These are phyloP conservation scores for Chlorella sp. DNA, from an alignment of 139 green algal species.

Conservation along the genomic window DNA sequence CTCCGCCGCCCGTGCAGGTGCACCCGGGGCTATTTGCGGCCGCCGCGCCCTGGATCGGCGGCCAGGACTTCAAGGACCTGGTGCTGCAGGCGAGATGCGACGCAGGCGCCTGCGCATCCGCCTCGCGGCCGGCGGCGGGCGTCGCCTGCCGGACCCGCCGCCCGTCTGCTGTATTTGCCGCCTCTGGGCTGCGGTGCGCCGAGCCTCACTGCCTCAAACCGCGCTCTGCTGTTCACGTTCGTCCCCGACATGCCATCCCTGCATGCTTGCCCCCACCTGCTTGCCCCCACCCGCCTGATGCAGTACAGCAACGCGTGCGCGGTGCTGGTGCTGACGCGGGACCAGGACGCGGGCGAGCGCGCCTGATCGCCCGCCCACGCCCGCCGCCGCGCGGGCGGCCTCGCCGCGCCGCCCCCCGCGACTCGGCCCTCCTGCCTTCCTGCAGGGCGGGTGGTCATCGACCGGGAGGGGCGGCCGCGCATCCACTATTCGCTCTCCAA, in stretches of 20 bases:
- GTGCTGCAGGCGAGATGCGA: conserved; percentile 6
- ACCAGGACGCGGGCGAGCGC: conserved; percentile 39
- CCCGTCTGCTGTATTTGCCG: too few species aligned
- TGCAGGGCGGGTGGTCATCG: conserved; percentile 24
- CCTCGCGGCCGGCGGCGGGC: too few species aligned
- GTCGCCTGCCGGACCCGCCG: too few species aligned
- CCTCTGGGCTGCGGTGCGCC: too few species aligned
- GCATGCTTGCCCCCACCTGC: not conserved
- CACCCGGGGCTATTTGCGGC: conserved; percentile 44
- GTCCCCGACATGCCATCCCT: not conserved
- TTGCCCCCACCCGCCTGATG: not conserved
- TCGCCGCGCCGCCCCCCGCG: not conserved
- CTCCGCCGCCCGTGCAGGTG: conserved; percentile 2
- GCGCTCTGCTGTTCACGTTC: too few species aligned
- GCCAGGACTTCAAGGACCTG: conserved; percentile 30
- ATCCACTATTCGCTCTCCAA: conserved; percentile 51
- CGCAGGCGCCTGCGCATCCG: too few species aligned
- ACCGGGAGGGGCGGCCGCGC: conserved; percentile 37
- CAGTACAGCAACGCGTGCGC: conserved; percentile 26
- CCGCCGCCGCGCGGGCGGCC: not conserved
- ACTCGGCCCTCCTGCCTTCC: not conserved
- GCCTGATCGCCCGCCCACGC: not conserved
- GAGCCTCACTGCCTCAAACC: too few species aligned
- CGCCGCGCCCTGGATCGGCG: conserved; percentile 27
- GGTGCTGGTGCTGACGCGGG: conserved; percentile 49